Evolutionary conservation across 202 grass and related monocot genomes (phyloP).

Genomic region (Zoysia matrella): DNA sequence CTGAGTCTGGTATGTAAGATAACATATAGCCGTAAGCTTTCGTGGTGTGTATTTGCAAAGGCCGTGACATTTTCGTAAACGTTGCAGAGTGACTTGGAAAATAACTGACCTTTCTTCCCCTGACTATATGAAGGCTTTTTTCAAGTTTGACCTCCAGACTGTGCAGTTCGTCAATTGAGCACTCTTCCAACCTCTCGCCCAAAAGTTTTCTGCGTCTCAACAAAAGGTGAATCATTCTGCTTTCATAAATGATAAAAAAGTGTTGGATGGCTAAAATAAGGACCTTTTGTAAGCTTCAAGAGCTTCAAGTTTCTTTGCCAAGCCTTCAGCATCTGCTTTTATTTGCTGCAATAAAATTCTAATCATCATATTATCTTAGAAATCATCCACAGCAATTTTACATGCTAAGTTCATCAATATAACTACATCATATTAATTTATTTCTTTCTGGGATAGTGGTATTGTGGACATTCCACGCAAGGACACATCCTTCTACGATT

Average conservation of each 20-base stretch:
- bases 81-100: neutral
- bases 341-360: neutral
- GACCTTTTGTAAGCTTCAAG: constrained; percentile 71
- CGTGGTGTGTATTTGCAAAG: neutral
- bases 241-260: neutral
- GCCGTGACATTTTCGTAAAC: neutral
- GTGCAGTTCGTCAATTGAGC: too few relatives aligned
- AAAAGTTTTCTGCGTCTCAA: constrained; percentile 2
- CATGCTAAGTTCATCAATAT: neutral
- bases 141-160: too few relatives aligned
- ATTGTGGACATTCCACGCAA: neutral
- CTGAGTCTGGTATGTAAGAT: constrained; percentile 44
- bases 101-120: constrained; percentile 68
- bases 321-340: too few relatives aligned
- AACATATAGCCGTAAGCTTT: constrained; percentile 17
- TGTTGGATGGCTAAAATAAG: neutral
- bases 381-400: neutral
- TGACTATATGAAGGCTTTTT: constrained; percentile 31
- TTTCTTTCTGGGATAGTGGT: neutral
- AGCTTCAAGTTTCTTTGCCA: constrained; percentile 55
- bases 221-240: neutral
- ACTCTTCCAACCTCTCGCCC: too few relatives aligned
- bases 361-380: neutral
- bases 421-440: neutral
- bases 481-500: neutral